Evolutionary conservation across 768 basidiomycete species (phyloP).

Genomic region (Leccinum disarticulatum): DNA sequence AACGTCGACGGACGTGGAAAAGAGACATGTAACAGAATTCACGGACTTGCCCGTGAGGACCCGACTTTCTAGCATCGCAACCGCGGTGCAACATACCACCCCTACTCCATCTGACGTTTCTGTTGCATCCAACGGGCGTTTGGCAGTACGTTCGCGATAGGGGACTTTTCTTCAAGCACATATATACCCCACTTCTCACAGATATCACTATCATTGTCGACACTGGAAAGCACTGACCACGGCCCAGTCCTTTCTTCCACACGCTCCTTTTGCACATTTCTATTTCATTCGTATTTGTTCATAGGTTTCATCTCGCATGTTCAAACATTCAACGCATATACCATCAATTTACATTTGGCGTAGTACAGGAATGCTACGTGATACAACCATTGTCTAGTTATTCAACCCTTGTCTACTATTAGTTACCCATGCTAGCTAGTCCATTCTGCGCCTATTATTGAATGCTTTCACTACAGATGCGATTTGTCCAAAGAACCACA

Average conservation of each 20-base stretch:
- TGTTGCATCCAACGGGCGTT: conserved; percentile 25
- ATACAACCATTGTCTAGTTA: conserved; percentile 16
- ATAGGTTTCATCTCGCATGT: conserved; percentile 16
- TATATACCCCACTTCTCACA: conserved; percentile 22
- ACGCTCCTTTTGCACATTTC: conserved; percentile 19
- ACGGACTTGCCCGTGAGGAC: conserved; percentile 44
- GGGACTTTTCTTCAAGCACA: conserved; percentile 21
- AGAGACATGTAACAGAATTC: conserved; percentile 32
- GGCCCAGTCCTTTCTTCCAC: conserved; percentile 14
- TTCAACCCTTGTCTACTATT: conserved; percentile 20
- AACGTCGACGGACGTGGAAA: conserved; percentile 31
- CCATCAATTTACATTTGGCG: conserved; percentile 17
- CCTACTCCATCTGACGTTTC: conserved; percentile 43
- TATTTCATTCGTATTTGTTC: conserved; percentile 29
- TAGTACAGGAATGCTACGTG: conserved; percentile 29
- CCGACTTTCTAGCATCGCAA: conserved; percentile 56
- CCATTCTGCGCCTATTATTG: conserved; percentile 75
- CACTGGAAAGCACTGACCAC: conserved; percentile 15
- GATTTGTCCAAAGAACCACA: conserved; percentile 80
- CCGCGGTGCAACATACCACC: conserved; percentile 45
- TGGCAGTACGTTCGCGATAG: conserved; percentile 22
- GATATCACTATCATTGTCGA: conserved; percentile 21
- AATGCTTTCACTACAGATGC: conserved; percentile 74
- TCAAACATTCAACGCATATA: conserved; percentile 28
- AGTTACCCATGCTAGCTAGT: conserved; percentile 28